phyloP scores from a whole-genome alignment of 306 rosid genomes.

The Fagus sylvatica region DNA sequence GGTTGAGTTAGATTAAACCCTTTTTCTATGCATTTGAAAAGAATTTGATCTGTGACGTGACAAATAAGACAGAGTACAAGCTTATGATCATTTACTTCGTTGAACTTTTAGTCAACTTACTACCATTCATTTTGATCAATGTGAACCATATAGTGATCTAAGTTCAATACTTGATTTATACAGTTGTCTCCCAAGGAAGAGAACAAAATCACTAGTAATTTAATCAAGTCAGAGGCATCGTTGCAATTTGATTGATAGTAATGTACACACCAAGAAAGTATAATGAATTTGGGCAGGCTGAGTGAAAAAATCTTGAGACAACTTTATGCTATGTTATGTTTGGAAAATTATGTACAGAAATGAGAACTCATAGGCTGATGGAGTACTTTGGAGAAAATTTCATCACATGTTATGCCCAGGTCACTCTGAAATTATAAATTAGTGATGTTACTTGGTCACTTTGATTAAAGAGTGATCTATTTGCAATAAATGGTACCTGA shows the following conservation, averaged over 20 bases:
- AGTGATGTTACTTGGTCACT: background rate
- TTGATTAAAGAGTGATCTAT: background rate
- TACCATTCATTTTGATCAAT: too few relatives aligned
- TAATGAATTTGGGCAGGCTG: too few relatives aligned
- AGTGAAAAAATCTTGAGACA: too few relatives aligned
- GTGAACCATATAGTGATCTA: background rate
- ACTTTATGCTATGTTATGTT: background rate
- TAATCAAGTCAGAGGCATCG: background rate
- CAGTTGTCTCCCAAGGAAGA: background rate
- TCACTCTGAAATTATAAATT: too few relatives aligned
- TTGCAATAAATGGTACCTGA: constrained; percentile 47
- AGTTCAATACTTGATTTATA: background rate
- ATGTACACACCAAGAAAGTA: too few relatives aligned
- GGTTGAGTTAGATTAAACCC: background rate
- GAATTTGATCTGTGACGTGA: background rate
- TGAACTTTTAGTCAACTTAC: too few relatives aligned
- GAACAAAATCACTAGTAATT: background rate
- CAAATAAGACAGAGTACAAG: too few relatives aligned
- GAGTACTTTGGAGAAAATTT: background rate
- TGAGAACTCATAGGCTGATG: background rate
- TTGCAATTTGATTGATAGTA: background rate
- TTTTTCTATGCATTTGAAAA: background rate
- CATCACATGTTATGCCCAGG: background rate
- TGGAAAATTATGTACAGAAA: background rate
- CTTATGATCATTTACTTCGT: too few relatives aligned